phyloP scores from a whole-genome alignment of 305 asterid species.

The Solanum hybrid region DNA sequence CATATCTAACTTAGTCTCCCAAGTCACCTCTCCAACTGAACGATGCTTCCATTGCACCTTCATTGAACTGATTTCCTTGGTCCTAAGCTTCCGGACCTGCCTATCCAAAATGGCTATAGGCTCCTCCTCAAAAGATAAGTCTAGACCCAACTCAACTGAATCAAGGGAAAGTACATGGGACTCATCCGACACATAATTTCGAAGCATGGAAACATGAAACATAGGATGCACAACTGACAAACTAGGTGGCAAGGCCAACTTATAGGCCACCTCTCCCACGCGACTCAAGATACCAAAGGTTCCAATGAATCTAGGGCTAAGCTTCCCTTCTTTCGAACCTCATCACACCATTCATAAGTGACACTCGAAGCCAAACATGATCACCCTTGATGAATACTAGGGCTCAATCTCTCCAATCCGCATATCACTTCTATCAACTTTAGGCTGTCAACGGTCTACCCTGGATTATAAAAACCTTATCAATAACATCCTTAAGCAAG shows the following conservation, averaged over 20 bases:
- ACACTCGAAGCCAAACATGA: neutral
- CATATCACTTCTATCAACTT: neutral
- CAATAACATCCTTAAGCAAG: too few species aligned
- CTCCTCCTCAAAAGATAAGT: too few species aligned
- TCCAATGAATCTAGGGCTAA: neutral
- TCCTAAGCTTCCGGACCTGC: too few species aligned
- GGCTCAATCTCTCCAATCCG: neutral
- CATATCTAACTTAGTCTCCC: too few species aligned
- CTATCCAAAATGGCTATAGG: too few species aligned
- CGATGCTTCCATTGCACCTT: too few species aligned
- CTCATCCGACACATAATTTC: too few species aligned
- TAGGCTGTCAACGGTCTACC: too few species aligned
- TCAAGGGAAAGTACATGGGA: too few species aligned
- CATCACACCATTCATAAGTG: neutral
- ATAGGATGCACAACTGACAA: neutral
- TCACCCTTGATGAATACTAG: neutral
- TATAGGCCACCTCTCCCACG: neutral
- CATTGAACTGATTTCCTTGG: too few species aligned
- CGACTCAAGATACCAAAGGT: neutral
- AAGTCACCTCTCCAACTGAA: too few species aligned
- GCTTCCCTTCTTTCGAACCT: neutral
- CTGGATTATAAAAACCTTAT: neutral
- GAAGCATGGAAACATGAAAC: neutral
- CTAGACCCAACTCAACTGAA: too few species aligned
- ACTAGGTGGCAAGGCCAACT: neutral